Evolutionary conservation across 2,329 filamentous ascomycete genomes (phyloP).

Genomic region (Penicillium fuscoglaucum): DNA sequence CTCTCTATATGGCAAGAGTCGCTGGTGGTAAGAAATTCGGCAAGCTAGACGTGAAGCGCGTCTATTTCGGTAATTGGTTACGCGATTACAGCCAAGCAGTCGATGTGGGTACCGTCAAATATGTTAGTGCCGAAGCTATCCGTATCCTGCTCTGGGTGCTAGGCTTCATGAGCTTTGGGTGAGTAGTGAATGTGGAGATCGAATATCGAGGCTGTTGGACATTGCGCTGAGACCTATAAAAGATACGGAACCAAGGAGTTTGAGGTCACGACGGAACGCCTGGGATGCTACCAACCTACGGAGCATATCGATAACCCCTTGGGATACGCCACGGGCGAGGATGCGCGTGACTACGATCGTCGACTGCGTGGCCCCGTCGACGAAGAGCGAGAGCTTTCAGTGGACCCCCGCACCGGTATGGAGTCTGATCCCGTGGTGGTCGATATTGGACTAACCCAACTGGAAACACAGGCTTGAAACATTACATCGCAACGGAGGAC

Average conservation of each 20-base stretch:
- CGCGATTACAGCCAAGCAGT: conserved; percentile 92
- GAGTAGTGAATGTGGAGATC: conserved; percentile 28
- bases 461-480: conserved; percentile 65
- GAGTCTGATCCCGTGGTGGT: background rate
- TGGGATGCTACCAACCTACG: conserved; percentile 78
- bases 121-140: conserved; percentile 86
- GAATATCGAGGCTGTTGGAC: background rate
- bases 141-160: conserved; percentile 85
- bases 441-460: background rate
- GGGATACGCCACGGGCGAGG: conserved; percentile 84
- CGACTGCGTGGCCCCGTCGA: conserved; percentile 81
- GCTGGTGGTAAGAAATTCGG: conserved; percentile 77
- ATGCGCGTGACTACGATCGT: conserved; percentile 78
- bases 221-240: background rate
- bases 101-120: conserved; percentile 88
- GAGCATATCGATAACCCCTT: conserved; percentile 80
- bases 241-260: conserved; percentile 73
- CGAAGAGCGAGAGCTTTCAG: conserved; percentile 71
- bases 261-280: conserved; percentile 74
- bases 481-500: conserved; percentile 88
- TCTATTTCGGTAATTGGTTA: conserved; percentile 97
- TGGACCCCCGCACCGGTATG: conserved; percentile 70
- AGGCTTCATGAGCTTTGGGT: conserved; percentile 86
- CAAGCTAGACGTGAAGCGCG: conserved; percentile 82
- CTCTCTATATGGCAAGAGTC: conserved; percentile 64